A percentile compares a stretch with the other conserved stretches of the same genome.
Conservation (phyloP, 192 early-diverging fungal species). For the Entomortierella beljakovae region DNA sequence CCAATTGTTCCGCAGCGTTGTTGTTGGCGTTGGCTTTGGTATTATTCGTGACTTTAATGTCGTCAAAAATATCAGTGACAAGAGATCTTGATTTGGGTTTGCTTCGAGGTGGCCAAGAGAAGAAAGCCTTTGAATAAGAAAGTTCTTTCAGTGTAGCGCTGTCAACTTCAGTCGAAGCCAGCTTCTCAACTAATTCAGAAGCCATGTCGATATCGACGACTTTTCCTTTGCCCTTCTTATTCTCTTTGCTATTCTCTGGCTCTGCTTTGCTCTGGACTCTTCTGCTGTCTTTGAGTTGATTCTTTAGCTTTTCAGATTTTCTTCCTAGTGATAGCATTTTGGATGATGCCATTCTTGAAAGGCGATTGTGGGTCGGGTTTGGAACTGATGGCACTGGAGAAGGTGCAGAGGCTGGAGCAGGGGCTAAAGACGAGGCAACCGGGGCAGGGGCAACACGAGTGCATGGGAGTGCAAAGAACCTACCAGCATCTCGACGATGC, state of each 20-base stretch:
- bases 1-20: not conserved
- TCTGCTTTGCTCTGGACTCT: not conserved
- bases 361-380: not conserved
- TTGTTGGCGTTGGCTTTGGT: not conserved
- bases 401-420: not conserved
- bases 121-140: not conserved
- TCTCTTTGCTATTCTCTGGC: not conserved
- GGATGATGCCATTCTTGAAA: constrained; percentile 5
- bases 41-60: not conserved
- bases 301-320: constrained; percentile 5
- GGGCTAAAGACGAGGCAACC: not conserved
- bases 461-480: constrained; percentile 46
- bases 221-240: constrained; percentile 3
- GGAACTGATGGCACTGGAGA: not conserved
- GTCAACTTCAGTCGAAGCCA: not conserved
- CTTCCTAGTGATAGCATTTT: constrained; percentile 16
- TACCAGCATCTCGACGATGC: constrained; percentile 44
- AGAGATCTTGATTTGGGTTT: constrained; percentile 15
- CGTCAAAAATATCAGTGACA: not conserved
- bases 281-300: not conserved
- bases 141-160: not conserved
- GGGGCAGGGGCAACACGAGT: not conserved
- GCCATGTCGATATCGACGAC: not conserved
- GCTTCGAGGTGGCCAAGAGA: constrained; percentile 25
- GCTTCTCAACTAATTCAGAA: not conserved